These are phyloP conservation scores for Penicillium sp. DNA, from an alignment of 2,329 filamentous ascomycete genomes.

Conservation along the genomic window DNA sequence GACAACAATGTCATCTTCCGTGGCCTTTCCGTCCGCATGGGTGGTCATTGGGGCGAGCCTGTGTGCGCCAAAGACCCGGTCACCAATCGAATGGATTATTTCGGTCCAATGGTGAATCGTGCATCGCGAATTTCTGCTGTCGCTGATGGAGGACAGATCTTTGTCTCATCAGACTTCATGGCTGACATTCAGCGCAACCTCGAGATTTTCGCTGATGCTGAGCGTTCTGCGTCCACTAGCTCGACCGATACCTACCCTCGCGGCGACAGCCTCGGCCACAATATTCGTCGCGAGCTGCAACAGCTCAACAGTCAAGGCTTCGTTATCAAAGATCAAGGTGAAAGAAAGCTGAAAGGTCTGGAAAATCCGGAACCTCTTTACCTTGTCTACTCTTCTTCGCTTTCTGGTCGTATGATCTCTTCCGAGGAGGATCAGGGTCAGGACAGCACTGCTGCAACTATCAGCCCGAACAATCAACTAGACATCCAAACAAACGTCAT, in stretches of 20 bases:
- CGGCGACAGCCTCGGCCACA: conserved; percentile 70
- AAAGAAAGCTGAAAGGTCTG: conserved; percentile 91
- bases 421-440: conserved; percentile 51
- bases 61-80: conserved; percentile 96
- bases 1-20: conserved; percentile 90
- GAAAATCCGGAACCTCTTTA: conserved; percentile 97
- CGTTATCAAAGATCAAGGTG: conserved; percentile 93
- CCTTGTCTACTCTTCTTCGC: conserved; percentile 86
- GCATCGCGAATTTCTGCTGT: conserved; percentile 90
- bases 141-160: conserved; percentile 94
- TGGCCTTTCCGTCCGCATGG: conserved; percentile 94
- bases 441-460: conserved; percentile 52
- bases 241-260: conserved; percentile 69
- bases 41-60: conserved; percentile 90
- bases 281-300: conserved; percentile 83
- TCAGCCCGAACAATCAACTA: conserved; percentile 63
- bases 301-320: conserved; percentile 89
- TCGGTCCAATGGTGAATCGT: conserved; percentile 98
- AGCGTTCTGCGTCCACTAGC: conserved; percentile 65
- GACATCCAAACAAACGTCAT: conserved; percentile 81
- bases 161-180: conserved; percentile 95
- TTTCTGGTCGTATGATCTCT: conserved; percentile 65
- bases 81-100: conserved; percentile 98
- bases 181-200: conserved; percentile 89
- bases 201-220: conserved; percentile 83